A percentile compares a stretch with the other conserved stretches of the same genome.
phyloP scores from a whole-genome alignment of 2,329 filamentous ascomycete species.

The Alternaria viburni region DNA sequence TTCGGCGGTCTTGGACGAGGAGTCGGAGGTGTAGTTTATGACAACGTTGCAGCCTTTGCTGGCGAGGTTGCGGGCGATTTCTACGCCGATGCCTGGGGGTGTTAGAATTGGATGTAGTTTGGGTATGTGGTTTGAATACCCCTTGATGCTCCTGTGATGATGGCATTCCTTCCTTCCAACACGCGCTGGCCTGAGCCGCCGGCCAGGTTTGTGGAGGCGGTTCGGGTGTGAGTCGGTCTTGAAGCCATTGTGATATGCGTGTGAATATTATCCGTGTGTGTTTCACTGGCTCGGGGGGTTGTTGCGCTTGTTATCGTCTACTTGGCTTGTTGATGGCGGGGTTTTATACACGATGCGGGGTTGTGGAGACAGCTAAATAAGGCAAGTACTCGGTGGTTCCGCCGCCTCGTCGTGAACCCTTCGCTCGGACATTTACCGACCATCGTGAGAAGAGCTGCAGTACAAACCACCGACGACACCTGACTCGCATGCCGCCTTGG shows the following conservation, averaged over 20 bases:
- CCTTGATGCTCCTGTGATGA: slow-evolving; percentile 80
- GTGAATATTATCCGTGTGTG: neutral
- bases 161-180: slow-evolving; percentile 74
- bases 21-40: slow-evolving; percentile 73
- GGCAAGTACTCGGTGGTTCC: slow-evolving; percentile 22
- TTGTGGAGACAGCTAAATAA: slow-evolving; percentile 22
- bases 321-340: slow-evolving; percentile 24
- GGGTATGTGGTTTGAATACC: slow-evolving; percentile 40
- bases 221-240: slow-evolving; percentile 44
- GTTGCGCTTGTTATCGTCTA: neutral
- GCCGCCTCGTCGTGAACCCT: slow-evolving; percentile 12
- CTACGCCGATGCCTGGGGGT: slow-evolving; percentile 71
- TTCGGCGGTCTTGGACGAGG: slow-evolving; percentile 59
- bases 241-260: slow-evolving; percentile 42
- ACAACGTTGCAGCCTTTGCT: slow-evolving; percentile 72
- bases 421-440: slow-evolving; percentile 8
- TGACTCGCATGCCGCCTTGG: neutral
- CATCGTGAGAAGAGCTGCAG: neutral
- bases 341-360: slow-evolving; percentile 24
- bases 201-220: slow-evolving; percentile 49
- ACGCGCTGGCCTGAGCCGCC: slow-evolving; percentile 41
- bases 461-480: neutral
- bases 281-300: neutral
- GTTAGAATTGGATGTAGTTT: slow-evolving; percentile 1
- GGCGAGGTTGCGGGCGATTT: slow-evolving; percentile 72